These are phyloP conservation scores for Lasiodiplodia theobromae DNA, from an alignment of 2,329 filamentous ascomycete genomes.

Conservation along the genomic window DNA sequence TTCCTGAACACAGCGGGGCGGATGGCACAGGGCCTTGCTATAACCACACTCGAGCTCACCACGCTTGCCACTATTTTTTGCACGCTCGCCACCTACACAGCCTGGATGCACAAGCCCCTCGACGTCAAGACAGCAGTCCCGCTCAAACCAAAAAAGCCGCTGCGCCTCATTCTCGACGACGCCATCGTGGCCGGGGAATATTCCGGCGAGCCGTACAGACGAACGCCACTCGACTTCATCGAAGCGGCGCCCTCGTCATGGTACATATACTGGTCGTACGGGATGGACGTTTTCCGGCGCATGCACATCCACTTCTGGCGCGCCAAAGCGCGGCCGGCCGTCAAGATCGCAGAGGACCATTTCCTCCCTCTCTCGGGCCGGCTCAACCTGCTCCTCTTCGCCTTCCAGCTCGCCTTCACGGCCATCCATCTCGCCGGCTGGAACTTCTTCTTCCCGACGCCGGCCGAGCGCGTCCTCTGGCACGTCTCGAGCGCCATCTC, in stretches of 20 bases:
- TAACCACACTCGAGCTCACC: conserved; percentile 40
- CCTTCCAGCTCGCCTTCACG: background rate
- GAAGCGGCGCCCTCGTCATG: background rate
- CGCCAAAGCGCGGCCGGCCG: background rate
- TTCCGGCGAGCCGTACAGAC: conserved; percentile 35
- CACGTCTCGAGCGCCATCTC: background rate
- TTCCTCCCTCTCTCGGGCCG: background rate
- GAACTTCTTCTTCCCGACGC: conserved; percentile 7
- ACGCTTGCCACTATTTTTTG: conserved; percentile 40
- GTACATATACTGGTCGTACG: background rate
- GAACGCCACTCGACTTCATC: conserved; percentile 47
- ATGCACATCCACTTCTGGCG: background rate
- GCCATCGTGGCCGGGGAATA: conserved; percentile 30
- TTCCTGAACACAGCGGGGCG: conserved; percentile 30
- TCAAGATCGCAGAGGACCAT: background rate
- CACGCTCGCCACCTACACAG: conserved; percentile 37
- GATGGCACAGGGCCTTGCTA: conserved; percentile 32
- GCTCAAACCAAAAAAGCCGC: conserved; percentile 30
- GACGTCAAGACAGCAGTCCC: conserved; percentile 36
- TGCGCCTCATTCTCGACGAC: conserved; percentile 35
- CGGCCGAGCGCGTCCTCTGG: background rate
- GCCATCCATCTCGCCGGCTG: conserved; percentile 7
- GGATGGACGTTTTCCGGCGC: background rate
- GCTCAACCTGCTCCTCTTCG: background rate
- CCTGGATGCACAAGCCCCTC: conserved; percentile 42